Evolutionary conservation across 2,329 filamentous ascomycete species (phyloP).

Genomic region (Epichloe uncinata): DNA sequence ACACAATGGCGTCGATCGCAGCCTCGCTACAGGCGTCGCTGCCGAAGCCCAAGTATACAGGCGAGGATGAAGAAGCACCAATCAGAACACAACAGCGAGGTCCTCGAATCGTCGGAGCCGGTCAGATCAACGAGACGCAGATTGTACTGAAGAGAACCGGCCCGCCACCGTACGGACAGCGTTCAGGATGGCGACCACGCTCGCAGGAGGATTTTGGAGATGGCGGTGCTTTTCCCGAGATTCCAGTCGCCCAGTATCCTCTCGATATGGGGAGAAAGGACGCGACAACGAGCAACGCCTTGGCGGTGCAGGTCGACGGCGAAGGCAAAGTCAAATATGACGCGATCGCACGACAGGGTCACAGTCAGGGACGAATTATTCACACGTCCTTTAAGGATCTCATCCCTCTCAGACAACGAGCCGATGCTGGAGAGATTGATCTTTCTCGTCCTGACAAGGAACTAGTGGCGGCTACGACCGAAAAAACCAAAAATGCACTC

Average conservation of each 20-base stretch:
- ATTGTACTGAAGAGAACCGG: conserved; percentile 72
- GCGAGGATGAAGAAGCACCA: conserved; percentile 73
- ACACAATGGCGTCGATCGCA: conserved; percentile 50
- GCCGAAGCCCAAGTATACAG: conserved; percentile 82
- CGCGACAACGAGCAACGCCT: conserved; percentile 62
- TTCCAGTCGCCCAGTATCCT: conserved; percentile 88
- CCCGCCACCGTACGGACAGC: conserved; percentile 77
- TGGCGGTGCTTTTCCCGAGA: conserved; percentile 90
- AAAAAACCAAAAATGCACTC: conserved; percentile 78
- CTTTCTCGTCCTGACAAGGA: conserved; percentile 75
- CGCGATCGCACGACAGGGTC: conserved; percentile 81
- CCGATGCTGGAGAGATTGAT: conserved; percentile 83
- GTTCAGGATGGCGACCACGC: conserved; percentile 82
- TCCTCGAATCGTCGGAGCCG: conserved; percentile 67
- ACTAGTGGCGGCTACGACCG: conserved; percentile 69
- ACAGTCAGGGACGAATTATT: conserved; percentile 70
- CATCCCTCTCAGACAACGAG: conserved; percentile 84
- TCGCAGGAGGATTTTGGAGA: conserved; percentile 86
- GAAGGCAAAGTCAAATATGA: conserved; percentile 95
- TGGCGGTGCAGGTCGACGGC: conserved; percentile 81
- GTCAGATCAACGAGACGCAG: conserved; percentile 72
- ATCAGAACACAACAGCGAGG: conserved; percentile 60
- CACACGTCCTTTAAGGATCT: conserved; percentile 95
- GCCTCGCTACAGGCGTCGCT: conserved; percentile 66
- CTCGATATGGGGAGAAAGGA: conserved; percentile 85